Conservation (phyloP, 345 rosid genomes). For the Sisymbrium altissimum region DNA sequence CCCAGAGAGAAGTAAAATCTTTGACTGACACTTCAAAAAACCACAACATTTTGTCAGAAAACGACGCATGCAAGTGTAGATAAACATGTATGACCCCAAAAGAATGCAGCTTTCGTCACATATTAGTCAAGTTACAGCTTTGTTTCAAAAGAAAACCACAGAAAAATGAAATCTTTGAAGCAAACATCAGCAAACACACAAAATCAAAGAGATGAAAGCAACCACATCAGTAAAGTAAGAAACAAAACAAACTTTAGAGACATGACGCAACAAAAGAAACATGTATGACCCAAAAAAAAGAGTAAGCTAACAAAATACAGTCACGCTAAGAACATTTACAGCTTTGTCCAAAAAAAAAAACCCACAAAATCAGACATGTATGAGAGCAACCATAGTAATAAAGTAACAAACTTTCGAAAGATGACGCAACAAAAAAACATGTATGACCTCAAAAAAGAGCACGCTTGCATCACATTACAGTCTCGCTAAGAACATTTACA, state of each 20-base stretch:
- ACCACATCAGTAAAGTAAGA: too few relatives aligned
- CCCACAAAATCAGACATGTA: background rate
- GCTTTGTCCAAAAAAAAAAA: background rate
- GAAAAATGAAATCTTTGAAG: background rate
- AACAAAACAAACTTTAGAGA: background rate
- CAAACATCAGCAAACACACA: background rate
- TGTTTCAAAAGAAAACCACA: background rate
- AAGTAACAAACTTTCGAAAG: background rate
- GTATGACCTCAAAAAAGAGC: background rate
- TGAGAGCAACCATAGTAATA: background rate
- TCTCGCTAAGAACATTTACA: background rate
- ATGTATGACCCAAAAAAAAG: background rate
- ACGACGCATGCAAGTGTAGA: conserved; percentile 13
- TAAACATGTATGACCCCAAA: conserved; percentile 4
- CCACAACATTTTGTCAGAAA: background rate
- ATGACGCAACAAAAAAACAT: background rate
- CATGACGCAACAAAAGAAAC: background rate
- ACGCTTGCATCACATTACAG: background rate
- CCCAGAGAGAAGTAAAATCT: background rate
- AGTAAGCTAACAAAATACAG: background rate
- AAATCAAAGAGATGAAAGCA: background rate
- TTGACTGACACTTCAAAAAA: background rate
- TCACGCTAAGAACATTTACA: background rate
- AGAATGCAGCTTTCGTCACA: background rate
- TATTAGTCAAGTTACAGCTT: background rate